Evolutionary conservation across 2,329 filamentous ascomycete genomes (phyloP).

Genomic region (Pezicula carpinea): DNA sequence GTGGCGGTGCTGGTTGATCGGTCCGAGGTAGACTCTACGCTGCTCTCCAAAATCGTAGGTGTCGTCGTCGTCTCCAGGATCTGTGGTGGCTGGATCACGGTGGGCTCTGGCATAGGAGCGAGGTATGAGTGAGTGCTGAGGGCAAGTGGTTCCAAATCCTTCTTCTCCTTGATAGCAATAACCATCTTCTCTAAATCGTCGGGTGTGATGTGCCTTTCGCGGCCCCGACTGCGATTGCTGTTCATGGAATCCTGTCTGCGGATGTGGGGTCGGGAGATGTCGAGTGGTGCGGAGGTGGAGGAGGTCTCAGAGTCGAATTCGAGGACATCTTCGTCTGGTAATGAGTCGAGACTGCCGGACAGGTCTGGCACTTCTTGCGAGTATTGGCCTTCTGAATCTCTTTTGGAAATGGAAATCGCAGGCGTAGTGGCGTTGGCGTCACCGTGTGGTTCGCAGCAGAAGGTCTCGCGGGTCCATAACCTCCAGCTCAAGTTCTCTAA

Average conservation of each 20-base stretch:
- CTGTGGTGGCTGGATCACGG: slow-evolving; percentile 30
- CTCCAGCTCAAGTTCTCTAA: slow-evolving; percentile 96
- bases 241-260: slow-evolving; percentile 67
- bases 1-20: slow-evolving; percentile 31
- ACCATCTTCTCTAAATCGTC: slow-evolving; percentile 93
- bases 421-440: slow-evolving; percentile 41
- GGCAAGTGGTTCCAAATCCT: slow-evolving; percentile 57
- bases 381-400: slow-evolving; percentile 29
- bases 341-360: slow-evolving; percentile 73
- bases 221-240: slow-evolving; percentile 62
- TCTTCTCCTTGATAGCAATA: slow-evolving; percentile 82
- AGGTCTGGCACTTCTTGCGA: slow-evolving; percentile 64
- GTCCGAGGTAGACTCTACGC: slow-evolving; percentile 22
- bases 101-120: slow-evolving; percentile 39
- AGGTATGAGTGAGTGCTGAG: slow-evolving; percentile 28
- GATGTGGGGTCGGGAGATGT: slow-evolving; percentile 63
- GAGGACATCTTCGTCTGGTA: slow-evolving; percentile 62
- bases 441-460: slow-evolving; percentile 70
- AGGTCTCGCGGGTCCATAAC: slow-evolving; percentile 89
- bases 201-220: slow-evolving; percentile 87
- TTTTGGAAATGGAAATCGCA: slow-evolving; percentile 30
- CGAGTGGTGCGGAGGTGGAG: slow-evolving; percentile 43
- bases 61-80: slow-evolving; percentile 44
- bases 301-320: slow-evolving; percentile 42
- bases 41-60: slow-evolving; percentile 27